Base-by-base conservation (phyloP, 768 basidiomycete genomes). In the Hygrophoropsis aurantiaca region DNA sequence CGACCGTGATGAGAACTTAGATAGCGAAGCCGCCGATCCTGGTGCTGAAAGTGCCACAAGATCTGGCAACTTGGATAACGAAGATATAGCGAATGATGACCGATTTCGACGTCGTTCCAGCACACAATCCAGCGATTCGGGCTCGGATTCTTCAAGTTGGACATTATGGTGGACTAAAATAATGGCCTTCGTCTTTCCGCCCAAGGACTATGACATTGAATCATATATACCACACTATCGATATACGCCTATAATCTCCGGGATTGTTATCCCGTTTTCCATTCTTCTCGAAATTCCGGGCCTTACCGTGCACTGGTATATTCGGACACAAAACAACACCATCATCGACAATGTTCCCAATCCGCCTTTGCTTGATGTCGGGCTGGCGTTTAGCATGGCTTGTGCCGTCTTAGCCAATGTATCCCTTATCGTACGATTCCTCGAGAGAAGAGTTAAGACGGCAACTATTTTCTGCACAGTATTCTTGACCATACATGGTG, bases 251-350 rank as follows among this genome's bases (percentile, higher is more conserved):
- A 82, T 89, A 34, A 47, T 88, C 8, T 81, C 87, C 11, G 85
- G 84, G 16, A 71, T 85, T 33, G 61, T 82, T 50, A 80, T 87
- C 30, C 85, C 87, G 0, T 89, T 93, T 56, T 79, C 84, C 15
- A 86, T 91, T 40, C 73, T 93, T n/a, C 72, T 92, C 24, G 85
- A 87, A 56, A 87, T 93, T 23, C 90, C 90, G 1, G 85, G 85
- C 13, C 65, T 91, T 10, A 91, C 87, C 1, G 83, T 82, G 49
- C 74, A 77, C 43, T 88, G 87, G 88, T 88, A 83, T 52, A 75
- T 85, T 47, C 75, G 74, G 5, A 87, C 80, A 0, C 66, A 71
- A 24, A 60, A 69, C 16, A 66, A 77, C 48, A 34, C 72, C 20
- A 62, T 68, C 4, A 65, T 84, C 1, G 76, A 85, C 27, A 70